Conservation (phyloP, 352 stramenopile genomes). For the Pythium folliculosum region DNA sequence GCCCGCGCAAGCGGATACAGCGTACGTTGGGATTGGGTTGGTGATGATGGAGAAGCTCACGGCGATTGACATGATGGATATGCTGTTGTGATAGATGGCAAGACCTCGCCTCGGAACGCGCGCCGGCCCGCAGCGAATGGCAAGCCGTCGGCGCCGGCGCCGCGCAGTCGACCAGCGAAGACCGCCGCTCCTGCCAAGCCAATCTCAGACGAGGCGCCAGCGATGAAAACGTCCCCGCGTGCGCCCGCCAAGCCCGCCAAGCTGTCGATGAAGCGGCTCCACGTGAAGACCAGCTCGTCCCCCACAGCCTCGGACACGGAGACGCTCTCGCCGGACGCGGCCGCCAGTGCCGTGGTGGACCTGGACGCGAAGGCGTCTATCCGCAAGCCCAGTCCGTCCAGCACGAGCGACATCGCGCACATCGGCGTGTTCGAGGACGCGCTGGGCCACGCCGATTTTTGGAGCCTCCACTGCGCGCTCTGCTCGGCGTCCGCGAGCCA, state of each 20-base stretch:
- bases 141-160: not conserved
- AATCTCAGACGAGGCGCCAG: no score
- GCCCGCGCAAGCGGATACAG: slow-evolving; percentile 31
- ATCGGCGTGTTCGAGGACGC: slow-evolving; percentile 40
- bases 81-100: slow-evolving; percentile 13
- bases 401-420: slow-evolving; percentile 48
- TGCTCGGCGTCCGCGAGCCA: slow-evolving; percentile 52
- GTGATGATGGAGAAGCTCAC: no score
- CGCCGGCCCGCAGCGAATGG: slow-evolving; percentile 9
- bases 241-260: slow-evolving; percentile 3
- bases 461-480: slow-evolving; percentile 58
- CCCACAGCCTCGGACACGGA: slow-evolving; percentile 8
- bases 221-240: slow-evolving; percentile 13
- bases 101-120: slow-evolving; percentile 21
- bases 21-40: slow-evolving; percentile 18
- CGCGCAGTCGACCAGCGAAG: slow-evolving; percentile 7
- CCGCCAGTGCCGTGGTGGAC: not conserved
- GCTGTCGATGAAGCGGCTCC: slow-evolving; percentile 9
- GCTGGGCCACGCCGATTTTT: slow-evolving; percentile 30
- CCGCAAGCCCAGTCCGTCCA: slow-evolving; percentile 57
- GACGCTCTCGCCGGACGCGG: not conserved
- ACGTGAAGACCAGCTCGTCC: slow-evolving; percentile 25
- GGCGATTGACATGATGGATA: no score
- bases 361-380: slow-evolving; percentile 3
- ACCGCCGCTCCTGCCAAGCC: not conserved